These are phyloP conservation scores for Diddensiella santjacobensis DNA, from an alignment of 805 yeast genomes.

Conservation along the genomic window DNA sequence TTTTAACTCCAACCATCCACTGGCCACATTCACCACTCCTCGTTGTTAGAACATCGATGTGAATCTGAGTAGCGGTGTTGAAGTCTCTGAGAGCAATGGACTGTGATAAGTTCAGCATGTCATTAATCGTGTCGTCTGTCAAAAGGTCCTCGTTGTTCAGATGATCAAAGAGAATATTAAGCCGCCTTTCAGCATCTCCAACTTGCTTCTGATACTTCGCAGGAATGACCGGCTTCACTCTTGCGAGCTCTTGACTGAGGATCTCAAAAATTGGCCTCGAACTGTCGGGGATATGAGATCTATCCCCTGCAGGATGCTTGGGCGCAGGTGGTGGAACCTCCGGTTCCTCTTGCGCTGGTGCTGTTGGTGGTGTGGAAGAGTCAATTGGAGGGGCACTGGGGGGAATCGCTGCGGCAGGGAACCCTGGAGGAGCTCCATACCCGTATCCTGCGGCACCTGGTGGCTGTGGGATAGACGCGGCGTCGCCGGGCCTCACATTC, in stretches of 20 bases:
- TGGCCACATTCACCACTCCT: conserved; percentile 74
- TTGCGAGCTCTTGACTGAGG: conserved; percentile 51
- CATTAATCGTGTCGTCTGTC: conserved; percentile 50
- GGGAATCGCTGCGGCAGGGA: conserved; percentile 9
- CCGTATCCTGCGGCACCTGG: background rate
- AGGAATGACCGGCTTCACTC: conserved; percentile 71
- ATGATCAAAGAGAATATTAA: conserved; percentile 70
- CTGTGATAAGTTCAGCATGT: conserved; percentile 48
- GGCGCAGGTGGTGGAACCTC: conserved; percentile 27
- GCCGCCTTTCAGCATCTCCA: conserved; percentile 76
- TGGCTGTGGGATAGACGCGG: background rate
- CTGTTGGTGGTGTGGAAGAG: conserved; percentile 19
- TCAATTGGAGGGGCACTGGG: conserved; percentile 18
- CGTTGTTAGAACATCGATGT: conserved; percentile 56
- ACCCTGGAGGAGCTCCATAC: conserved; percentile 1
- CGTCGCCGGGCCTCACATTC: too few species aligned
- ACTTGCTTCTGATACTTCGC: conserved; percentile 69
- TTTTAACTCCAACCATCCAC: conserved; percentile 90
- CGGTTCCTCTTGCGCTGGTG: conserved; percentile 21
- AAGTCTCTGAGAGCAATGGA: conserved; percentile 54
- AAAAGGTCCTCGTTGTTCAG: conserved; percentile 69
- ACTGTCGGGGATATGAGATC: conserved; percentile 59
- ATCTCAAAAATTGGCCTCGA: conserved; percentile 56
- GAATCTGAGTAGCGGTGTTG: conserved; percentile 49
- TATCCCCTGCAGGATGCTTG: conserved; percentile 57